Conservation (phyloP, 2,329 filamentous ascomycete genomes). For the Chaetomiaceae sp. region DNA sequence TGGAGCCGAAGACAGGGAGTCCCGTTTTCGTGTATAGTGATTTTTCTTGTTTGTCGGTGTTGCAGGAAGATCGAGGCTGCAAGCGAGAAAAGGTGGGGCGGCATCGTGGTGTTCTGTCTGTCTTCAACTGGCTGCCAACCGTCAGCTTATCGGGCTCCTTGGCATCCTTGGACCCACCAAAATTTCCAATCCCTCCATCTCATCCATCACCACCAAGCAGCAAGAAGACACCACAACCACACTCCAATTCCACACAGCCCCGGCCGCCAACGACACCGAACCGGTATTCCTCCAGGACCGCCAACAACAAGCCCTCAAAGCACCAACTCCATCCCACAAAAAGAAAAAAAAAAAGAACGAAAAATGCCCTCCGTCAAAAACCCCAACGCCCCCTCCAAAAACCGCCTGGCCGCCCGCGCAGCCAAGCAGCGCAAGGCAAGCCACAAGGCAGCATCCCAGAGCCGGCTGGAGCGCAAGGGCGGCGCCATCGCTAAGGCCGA, state of each 20-base stretch:
- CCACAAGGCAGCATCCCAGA: slow-evolving; percentile 37
- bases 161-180: slow-evolving; percentile 11
- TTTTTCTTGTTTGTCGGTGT: no score
- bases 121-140: no score
- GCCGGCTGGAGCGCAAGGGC: slow-evolving; percentile 19
- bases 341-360: slow-evolving; percentile 2
- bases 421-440: slow-evolving; percentile 41
- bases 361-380: slow-evolving; percentile 54
- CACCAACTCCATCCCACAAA: neutral
- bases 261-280: neutral
- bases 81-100: no score
- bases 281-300: neutral
- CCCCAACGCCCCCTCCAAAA: slow-evolving; percentile 53
- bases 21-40: no score
- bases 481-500: slow-evolving; percentile 33
- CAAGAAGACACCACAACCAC: no score
- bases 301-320: neutral
- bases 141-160: no score
- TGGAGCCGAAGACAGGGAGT: no score
- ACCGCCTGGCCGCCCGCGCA: slow-evolving; percentile 45
- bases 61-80: no score
- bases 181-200: slow-evolving; percentile 7
- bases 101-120: no score
- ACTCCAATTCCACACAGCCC: neutral
- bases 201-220: no score